Evolutionary conservation across 1,284 basidiomycete species (phyloP), one percentile per base, ranked within the genome.

Genomic region (Tylopilus sp.): DNA sequence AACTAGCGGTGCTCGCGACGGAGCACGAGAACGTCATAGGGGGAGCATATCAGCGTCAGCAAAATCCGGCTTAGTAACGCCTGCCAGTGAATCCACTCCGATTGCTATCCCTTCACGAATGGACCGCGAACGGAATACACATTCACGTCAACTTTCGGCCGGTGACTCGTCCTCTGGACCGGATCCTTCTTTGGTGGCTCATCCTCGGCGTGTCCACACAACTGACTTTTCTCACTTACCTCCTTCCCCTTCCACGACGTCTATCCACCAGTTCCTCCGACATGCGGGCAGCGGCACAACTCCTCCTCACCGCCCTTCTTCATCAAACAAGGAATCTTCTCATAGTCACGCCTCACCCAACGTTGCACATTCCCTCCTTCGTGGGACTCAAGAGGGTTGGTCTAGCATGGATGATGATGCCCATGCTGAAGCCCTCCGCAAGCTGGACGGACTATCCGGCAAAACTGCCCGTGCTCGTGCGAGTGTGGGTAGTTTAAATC

Each of bases 341-440:
- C 53, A 55, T 29, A 42, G 45, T 18, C 79, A 82, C 59, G 55
- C 76, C 28, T 74, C 84, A 30, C 72, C 83, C 11, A 87, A 79
- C 60, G 86, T 89, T 50, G 86, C 86, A 0, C 86, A 92, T 66
- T 87, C 88, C 13, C 71, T 90, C 47, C 74, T 92, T 44, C 78
- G 89, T 59, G 83, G 90, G 23, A 84, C 84, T 6, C 82, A 92
- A 59, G 89, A 92, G 65, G 89, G 89, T 19, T 92, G 89, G 88
- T 85, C 84, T 21, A 86, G 79, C 54, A 73, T 90, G 57, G 86
- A 89, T 61, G 90, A 96, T 60, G 86, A 92, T 54, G 86, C 86
- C 15, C 95, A 96, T 2, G 88, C 84, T 4, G 93, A 97, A 63
- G 92, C 92, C 4, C 75, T 99, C 42, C 82, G 95, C 47, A 97